Evolutionary conservation across 139 green algal genomes (phyloP).

Genomic region (Gonium pectorale): DNA sequence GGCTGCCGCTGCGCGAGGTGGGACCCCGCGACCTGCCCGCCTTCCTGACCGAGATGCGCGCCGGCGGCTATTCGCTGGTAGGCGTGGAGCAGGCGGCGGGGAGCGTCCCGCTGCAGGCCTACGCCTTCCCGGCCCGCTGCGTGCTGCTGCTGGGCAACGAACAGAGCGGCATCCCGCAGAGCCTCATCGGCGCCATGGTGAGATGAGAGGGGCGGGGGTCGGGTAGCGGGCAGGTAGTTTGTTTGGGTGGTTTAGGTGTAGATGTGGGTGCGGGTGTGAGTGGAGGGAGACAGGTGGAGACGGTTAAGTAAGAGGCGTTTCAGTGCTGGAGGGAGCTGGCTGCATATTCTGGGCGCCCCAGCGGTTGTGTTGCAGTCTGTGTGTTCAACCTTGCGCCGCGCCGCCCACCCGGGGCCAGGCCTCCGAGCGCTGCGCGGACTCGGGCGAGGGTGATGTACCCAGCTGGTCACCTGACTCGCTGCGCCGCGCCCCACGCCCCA

Average conservation of each 20-base stretch:
- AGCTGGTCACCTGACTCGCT: no score
- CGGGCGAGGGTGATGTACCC: no score
- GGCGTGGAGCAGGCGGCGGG: slow-evolving; percentile 86
- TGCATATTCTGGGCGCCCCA: no score
- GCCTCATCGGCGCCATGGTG: slow-evolving; percentile 69
- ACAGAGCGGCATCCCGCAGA: slow-evolving; percentile 74
- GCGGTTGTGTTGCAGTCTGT: no score
- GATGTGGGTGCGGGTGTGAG: not conserved
- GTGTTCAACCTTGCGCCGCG: no score
- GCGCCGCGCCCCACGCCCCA: not conserved
- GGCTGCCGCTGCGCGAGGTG: slow-evolving; percentile 59
- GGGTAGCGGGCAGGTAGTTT: no score
- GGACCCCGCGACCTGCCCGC: slow-evolving; percentile 36
- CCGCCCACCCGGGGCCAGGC: no score
- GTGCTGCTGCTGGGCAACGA: slow-evolving; percentile 90
- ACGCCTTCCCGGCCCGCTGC: slow-evolving; percentile 60
- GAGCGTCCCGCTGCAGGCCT: slow-evolving; percentile 64
- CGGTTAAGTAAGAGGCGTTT: no score
- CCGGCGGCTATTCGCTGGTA: slow-evolving; percentile 76
- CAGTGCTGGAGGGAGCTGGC: no score
- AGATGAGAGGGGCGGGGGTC: no score
- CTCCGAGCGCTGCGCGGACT: no score
- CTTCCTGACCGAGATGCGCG: slow-evolving; percentile 49
- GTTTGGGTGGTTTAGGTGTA: no score
- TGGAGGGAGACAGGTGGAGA: not conserved